phyloP scores from a whole-genome alignment of 371 early-diverging fungal genomes.

The Amoeboaphelidium protococcarum region DNA sequence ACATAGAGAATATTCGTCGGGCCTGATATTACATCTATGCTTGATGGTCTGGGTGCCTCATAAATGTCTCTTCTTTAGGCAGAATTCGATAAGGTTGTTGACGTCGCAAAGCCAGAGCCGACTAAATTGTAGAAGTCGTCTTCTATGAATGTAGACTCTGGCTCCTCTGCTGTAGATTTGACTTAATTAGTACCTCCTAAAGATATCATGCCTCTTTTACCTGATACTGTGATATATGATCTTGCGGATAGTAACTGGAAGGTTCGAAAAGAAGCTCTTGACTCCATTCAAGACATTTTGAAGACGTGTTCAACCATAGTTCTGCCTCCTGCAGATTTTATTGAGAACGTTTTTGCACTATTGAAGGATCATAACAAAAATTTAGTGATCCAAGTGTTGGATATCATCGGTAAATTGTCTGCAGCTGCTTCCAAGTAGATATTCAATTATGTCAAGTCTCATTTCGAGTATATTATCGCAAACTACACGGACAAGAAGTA shows the following conservation, averaged over 20 bases:
- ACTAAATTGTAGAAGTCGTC: slow-evolving; percentile 15
- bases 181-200: no score
- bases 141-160: not conserved
- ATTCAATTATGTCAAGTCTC: slow-evolving; percentile 34
- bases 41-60: not conserved
- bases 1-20: slow-evolving; percentile 57
- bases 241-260: slow-evolving; percentile 72
- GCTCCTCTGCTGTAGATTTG: slow-evolving; percentile 1
- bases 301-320: slow-evolving; percentile 45
- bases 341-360: slow-evolving; percentile 45
- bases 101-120: slow-evolving; percentile 43
- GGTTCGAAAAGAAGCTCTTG: slow-evolving; percentile 70
- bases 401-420: slow-evolving; percentile 38
- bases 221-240: slow-evolving; percentile 13
- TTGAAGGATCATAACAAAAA: slow-evolving; percentile 73
- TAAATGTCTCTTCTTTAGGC: slow-evolving; percentile 31
- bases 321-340: slow-evolving; percentile 28
- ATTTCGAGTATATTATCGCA: no score
- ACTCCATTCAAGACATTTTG: slow-evolving; percentile 42
- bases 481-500: no score
- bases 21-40: slow-evolving; percentile 21
- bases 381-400: slow-evolving; percentile 38
- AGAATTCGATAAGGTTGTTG: slow-evolving; percentile 66
- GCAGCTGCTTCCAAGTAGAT: slow-evolving; percentile 59
- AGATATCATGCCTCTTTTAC: no score